A percentile compares a stretch with the other conserved stretches of the same genome.
These are phyloP conservation scores for Boletus rubroflammeus DNA, from an alignment of 768 basidiomycete species.

Conservation along the genomic window DNA sequence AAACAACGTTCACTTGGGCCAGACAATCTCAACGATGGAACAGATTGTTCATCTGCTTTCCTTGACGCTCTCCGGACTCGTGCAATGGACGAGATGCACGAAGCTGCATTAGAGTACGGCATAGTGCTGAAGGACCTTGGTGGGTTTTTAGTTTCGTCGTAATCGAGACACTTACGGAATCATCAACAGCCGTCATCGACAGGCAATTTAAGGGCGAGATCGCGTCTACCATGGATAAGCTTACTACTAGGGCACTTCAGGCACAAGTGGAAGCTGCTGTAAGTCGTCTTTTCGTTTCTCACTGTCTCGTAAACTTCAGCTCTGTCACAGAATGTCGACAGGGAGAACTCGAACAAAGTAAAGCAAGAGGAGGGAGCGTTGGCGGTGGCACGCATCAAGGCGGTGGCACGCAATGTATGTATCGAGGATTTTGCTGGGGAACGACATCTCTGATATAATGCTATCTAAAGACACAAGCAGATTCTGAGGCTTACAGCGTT, in stretches of 20 bases:
- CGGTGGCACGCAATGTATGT: slow-evolving; percentile 52
- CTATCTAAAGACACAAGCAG: slow-evolving; percentile 54
- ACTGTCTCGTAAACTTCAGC: not conserved
- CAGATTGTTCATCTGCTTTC: slow-evolving; percentile 70
- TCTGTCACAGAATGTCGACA: slow-evolving; percentile 63
- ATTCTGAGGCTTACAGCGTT: slow-evolving; percentile 70
- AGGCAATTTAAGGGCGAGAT: slow-evolving; percentile 89
- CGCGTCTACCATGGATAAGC: slow-evolving; percentile 79
- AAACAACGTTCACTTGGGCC: slow-evolving; percentile 79
- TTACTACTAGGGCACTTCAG: slow-evolving; percentile 79
- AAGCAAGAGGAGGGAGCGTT: slow-evolving; percentile 82
- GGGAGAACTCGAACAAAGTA: slow-evolving; percentile 85
- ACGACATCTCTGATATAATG: slow-evolving; percentile 5
- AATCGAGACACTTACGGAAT: slow-evolving; percentile 1
- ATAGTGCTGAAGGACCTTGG: slow-evolving; percentile 79
- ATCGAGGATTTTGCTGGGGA: not conserved
- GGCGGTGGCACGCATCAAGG: slow-evolving; percentile 73
- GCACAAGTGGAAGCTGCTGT: slow-evolving; percentile 87
- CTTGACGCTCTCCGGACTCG: slow-evolving; percentile 76
- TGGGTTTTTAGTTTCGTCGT: slow-evolving; percentile 25
- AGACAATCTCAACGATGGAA: slow-evolving; percentile 68
- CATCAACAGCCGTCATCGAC: slow-evolving; percentile 70
- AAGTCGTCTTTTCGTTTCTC: slow-evolving; percentile 22
- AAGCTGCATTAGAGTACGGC: slow-evolving; percentile 79
- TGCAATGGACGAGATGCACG: slow-evolving; percentile 84